These are phyloP conservation scores for Penicillium steckii DNA, from an alignment of 495 filamentous ascomycete species.

Conservation along the genomic window DNA sequence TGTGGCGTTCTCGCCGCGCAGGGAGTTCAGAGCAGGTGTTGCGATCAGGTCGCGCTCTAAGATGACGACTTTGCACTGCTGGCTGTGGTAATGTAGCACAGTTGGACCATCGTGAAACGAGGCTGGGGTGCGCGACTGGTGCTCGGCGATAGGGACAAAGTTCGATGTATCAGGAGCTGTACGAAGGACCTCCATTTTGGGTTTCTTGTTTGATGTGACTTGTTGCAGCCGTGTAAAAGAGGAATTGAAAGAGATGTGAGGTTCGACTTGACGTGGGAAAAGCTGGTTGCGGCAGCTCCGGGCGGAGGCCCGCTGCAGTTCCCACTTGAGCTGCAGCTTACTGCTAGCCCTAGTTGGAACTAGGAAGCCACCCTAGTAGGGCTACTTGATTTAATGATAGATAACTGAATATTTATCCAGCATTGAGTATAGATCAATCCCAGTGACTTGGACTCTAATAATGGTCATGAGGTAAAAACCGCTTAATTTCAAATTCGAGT, in stretches of 20 bases:
- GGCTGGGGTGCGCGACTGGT: conserved; percentile 80
- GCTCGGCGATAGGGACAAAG: conserved; percentile 73
- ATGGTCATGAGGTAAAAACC: too few relatives aligned
- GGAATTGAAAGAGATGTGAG: background rate
- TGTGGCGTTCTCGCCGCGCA: conserved; percentile 21
- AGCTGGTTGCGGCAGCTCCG: conserved; percentile 1
- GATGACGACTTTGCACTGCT: conserved; percentile 59
- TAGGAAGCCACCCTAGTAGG: too few relatives aligned
- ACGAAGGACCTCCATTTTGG: conserved; percentile 47
- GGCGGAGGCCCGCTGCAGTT: too few relatives aligned
- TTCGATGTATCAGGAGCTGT: conserved; percentile 46
- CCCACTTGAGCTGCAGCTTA: too few relatives aligned
- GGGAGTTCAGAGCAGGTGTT: conserved; percentile 27
- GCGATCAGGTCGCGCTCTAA: conserved; percentile 39
- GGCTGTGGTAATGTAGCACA: conserved; percentile 73
- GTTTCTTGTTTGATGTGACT: background rate
- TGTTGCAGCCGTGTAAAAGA: background rate
- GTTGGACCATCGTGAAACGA: conserved; percentile 80
- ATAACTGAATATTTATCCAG: too few relatives aligned
- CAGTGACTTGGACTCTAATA: too few relatives aligned
- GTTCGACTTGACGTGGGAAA: background rate
- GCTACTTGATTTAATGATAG: too few relatives aligned
- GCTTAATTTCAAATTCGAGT: too few relatives aligned
- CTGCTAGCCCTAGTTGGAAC: too few relatives aligned
- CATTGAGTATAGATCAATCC: too few relatives aligned